These are phyloP conservation scores for Bruguiera hainesii DNA, from an alignment of 441 rosid species.

Conservation along the genomic window DNA sequence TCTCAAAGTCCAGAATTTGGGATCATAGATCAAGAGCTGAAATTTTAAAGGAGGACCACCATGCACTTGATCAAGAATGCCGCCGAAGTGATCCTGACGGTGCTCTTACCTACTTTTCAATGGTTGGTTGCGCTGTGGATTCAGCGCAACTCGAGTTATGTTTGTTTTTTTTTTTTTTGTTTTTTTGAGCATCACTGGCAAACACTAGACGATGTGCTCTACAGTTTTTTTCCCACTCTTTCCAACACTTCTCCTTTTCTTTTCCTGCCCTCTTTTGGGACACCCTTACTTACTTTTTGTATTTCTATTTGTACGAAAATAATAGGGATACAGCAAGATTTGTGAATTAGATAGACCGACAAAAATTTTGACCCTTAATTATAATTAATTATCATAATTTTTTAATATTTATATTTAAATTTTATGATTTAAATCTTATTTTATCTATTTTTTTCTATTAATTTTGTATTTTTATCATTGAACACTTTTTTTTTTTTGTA, in stretches of 20 bases:
- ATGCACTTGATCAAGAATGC: constrained; percentile 1
- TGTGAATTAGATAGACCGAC: too few species aligned
- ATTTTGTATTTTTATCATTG: too few species aligned
- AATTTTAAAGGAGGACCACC: not conserved
- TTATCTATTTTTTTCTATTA: too few species aligned
- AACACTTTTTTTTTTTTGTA: too few species aligned
- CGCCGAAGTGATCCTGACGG: constrained; percentile 6
- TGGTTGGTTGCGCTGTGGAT: constrained; percentile 42
- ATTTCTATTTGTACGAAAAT: constrained; percentile 7
- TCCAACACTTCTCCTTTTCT: not conserved
- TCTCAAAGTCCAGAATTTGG: constrained; percentile 14
- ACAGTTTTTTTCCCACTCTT: constrained; percentile 7
- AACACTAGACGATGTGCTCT: constrained; percentile 20
- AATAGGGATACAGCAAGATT: too few species aligned
- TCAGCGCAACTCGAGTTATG: constrained; percentile 51
- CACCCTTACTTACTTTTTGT: not conserved
- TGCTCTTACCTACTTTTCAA: constrained; percentile 41
- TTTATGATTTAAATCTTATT: too few species aligned
- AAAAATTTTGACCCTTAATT: too few species aligned
- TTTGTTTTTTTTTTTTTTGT: constrained; percentile 13
- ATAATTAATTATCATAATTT: too few species aligned
- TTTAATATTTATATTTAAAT: too few species aligned
- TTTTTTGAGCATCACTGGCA: constrained; percentile 17
- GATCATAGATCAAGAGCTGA: not conserved
- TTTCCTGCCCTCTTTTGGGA: not conserved